phyloP scores from a whole-genome alignment of 257 asterid genomes.

The Orobanche coerulescens region DNA sequence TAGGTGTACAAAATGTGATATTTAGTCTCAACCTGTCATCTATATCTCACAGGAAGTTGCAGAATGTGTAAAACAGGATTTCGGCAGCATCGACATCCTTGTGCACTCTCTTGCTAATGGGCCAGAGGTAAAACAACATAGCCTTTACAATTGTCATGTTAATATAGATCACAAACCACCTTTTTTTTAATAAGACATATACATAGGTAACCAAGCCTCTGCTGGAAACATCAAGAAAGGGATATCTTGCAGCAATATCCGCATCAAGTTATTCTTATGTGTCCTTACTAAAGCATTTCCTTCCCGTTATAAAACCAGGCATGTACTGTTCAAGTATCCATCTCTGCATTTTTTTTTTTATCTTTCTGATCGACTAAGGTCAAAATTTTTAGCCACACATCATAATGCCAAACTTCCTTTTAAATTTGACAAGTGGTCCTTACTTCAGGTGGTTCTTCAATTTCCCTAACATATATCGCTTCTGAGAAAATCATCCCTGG shows the following conservation, averaged over 20 bases:
- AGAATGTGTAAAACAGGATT: slow-evolving; percentile 70
- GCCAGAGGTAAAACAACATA: slow-evolving; percentile 74
- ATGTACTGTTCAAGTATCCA: slow-evolving; percentile 17
- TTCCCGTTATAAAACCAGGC: slow-evolving; percentile 85
- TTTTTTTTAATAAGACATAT: slow-evolving; percentile 17
- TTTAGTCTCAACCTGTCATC: neutral
- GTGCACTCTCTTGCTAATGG: slow-evolving; percentile 92
- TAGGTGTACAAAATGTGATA: neutral
- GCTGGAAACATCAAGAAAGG: slow-evolving; percentile 75
- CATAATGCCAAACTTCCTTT: neutral
- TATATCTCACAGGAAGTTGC: slow-evolving; percentile 63
- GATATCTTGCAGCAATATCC: slow-evolving; percentile 90
- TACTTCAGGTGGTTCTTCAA: slow-evolving; percentile 69
- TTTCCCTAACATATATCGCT: slow-evolving; percentile 81
- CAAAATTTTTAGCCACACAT: neutral
- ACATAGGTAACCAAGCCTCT: slow-evolving; percentile 73
- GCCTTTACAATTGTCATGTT: slow-evolving; percentile 5
- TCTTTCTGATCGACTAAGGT: neutral
- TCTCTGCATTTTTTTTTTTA: neutral
- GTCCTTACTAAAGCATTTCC: slow-evolving; percentile 64
- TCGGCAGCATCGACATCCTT: slow-evolving; percentile 79
- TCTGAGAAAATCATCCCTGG: slow-evolving; percentile 90
- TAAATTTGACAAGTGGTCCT: slow-evolving; percentile 10
- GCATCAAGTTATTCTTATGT: slow-evolving; percentile 89
- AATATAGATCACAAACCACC: neutral